Base-by-base conservation (phyloP, 2,329 filamentous ascomycete genomes). In the Sporothrix sp. region DNA sequence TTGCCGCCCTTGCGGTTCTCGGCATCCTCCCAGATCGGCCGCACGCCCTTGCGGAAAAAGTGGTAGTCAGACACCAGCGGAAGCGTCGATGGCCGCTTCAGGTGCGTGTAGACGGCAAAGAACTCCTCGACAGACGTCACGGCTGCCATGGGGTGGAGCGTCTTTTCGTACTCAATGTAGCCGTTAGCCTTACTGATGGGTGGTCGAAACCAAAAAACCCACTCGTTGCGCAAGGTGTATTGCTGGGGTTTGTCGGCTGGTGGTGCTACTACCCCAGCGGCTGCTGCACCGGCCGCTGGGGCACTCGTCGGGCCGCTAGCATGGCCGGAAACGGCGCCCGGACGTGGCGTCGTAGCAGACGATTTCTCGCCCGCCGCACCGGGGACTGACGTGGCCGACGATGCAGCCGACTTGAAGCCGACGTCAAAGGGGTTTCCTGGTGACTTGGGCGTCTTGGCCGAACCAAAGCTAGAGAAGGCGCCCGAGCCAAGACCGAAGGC, bases 21-120 rank as follows among this genome's bases (percentile, higher is more conserved):
- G 42, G 95, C 89, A 60, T 98, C 93, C 68, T 98, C 93, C 93
- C 93, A 98, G 60, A 98, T 93, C 20, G 93, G 93, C 54, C 93
- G 82, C 55, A 98, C 90, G 50, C 90, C 91, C 63, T 93, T 89
- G 69, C 93, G 95, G 74, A 98, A 98, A 54, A 98, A 84, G 66
- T 98, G 93, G 65, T 96, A 98, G 68, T 98, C 93, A 21, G 90
- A 96, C 27, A 97, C 91, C 4, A 91, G 83, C 7, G 91, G 91
- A 52, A 98, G 74, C 30, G 78, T 73, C 32, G 90, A 97, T 2
- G 94, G 93, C 25, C 86, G 81, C 71, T 94, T 95, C 43, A 98
- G 76, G 66, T 97, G 89, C 50, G 79, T 74, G 65, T 95, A 97
- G 33, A 95, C 82, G 43, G 80, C 76, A 81, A 89, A 96, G 65